A percentile compares a stretch with the other conserved stretches of the same genome.
Evolutionary conservation across 2,329 filamentous ascomycete species (phyloP).

Genomic region (Teratosphaeria pseudoeucalypti): DNA sequence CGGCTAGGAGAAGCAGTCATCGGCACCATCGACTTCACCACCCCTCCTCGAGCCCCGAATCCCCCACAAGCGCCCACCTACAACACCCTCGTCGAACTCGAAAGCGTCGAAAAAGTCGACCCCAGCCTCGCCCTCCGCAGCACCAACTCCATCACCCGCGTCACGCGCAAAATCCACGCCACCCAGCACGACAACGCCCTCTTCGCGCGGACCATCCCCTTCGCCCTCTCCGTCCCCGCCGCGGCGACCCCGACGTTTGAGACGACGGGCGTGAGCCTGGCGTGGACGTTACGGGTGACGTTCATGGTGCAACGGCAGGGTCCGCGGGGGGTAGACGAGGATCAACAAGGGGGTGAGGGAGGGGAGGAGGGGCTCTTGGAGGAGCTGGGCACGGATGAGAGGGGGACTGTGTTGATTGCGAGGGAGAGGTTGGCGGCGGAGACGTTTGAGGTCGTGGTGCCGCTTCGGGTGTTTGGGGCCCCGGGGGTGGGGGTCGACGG

Average conservation of each 20-base stretch:
- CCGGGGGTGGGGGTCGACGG: not conserved
- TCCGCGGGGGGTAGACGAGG: slow-evolving; percentile 8
- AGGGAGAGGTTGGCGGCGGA: slow-evolving; percentile 25
- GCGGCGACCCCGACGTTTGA: slow-evolving; percentile 82
- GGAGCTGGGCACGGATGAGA: slow-evolving; percentile 26
- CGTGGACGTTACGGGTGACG: slow-evolving; percentile 84
- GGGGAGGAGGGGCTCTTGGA: slow-evolving; percentile 41
- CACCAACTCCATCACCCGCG: slow-evolving; percentile 73
- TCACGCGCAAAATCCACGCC: slow-evolving; percentile 72
- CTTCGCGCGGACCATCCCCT: slow-evolving; percentile 67
- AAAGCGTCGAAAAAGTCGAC: slow-evolving; percentile 77
- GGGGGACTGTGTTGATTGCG: slow-evolving; percentile 24
- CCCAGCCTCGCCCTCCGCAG: slow-evolving; percentile 72
- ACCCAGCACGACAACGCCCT: slow-evolving; percentile 72
- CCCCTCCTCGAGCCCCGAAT: slow-evolving; percentile 13
- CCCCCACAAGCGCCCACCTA: slow-evolving; percentile 58
- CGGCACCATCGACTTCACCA: slow-evolving; percentile 70
- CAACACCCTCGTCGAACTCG: slow-evolving; percentile 71
- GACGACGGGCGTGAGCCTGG: slow-evolving; percentile 75
- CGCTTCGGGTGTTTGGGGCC: slow-evolving; percentile 26
- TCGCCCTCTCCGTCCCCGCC: slow-evolving; percentile 73
- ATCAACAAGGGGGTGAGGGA: slow-evolving; percentile 61
- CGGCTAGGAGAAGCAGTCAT: slow-evolving; percentile 79
- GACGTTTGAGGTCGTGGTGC: slow-evolving; percentile 28
- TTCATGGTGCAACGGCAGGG: slow-evolving; percentile 57